Percentiles rank a stretch among this genome's conserved stretches.
Conservation (phyloP, 2,329 filamentous ascomycete genomes). For the Parascedosporium putredinis region DNA sequence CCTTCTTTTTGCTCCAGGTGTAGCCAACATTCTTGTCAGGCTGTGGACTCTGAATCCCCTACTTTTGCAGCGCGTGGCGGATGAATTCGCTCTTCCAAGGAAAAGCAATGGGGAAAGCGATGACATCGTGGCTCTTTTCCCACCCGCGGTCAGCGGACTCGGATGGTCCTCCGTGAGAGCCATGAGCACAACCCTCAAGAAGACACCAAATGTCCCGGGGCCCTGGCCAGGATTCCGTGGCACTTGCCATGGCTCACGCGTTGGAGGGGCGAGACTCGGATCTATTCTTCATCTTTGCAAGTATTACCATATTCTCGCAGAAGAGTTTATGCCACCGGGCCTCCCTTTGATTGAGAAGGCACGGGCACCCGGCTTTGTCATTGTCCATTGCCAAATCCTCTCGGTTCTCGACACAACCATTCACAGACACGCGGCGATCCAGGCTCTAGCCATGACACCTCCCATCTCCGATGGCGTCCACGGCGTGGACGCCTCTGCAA, state of each 20-base stretch:
- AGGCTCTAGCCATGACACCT: conserved; percentile 30
- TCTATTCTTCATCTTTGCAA: conserved; percentile 88
- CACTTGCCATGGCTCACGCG: conserved; percentile 73
- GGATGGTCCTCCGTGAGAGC: conserved; percentile 43
- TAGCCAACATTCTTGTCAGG: conserved; percentile 72
- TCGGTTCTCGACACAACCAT: conserved; percentile 73
- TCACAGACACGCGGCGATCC: conserved; percentile 56
- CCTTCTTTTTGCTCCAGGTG: conserved; percentile 86
- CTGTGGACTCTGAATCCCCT: conserved; percentile 67
- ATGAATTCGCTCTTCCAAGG: conserved; percentile 56
- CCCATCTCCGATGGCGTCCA: conserved; percentile 33
- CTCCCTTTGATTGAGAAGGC: conserved; percentile 45
- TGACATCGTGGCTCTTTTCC: conserved; percentile 59
- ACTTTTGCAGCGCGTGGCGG: conserved; percentile 59
- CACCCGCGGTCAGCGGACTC: conserved; percentile 48
- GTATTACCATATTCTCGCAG: conserved; percentile 69
- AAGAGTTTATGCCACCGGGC: conserved; percentile 56
- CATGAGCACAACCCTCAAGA: conserved; percentile 48
- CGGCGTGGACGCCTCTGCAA: conserved; percentile 55
- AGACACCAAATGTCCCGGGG: conserved; percentile 53
- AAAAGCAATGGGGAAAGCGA: conserved; percentile 46
- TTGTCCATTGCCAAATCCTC: conserved; percentile 74
- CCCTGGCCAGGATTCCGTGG: conserved; percentile 68
- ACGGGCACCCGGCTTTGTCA: conserved; percentile 64
- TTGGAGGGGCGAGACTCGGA: conserved; percentile 86